These are phyloP conservation scores for Leishmania aethiopica DNA, from an alignment of 208 protist species.

Conservation along the genomic window DNA sequence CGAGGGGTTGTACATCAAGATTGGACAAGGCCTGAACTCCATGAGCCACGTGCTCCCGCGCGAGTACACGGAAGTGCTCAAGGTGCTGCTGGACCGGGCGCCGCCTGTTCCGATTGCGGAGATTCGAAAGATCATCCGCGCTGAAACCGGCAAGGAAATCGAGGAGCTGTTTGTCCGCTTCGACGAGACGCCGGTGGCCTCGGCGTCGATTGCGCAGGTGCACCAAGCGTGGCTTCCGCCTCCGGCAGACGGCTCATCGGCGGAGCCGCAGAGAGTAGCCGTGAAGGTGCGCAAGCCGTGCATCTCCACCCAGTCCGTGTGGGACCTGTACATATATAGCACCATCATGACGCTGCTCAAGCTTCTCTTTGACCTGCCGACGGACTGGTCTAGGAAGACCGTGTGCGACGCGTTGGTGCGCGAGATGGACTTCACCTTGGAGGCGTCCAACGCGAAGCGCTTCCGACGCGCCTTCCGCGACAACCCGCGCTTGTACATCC, in stretches of 20 bases:
- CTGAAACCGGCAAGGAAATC: constrained; percentile 59
- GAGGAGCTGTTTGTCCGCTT: constrained; percentile 90
- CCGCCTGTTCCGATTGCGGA: constrained; percentile 49
- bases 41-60: constrained; percentile 88
- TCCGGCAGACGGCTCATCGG: constrained; percentile 16
- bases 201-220: constrained; percentile 96
- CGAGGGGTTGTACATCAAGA: constrained; percentile 91
- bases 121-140: constrained; percentile 55
- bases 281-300: constrained; percentile 95
- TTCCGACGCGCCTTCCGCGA: constrained; percentile 48
- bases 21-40: constrained; percentile 84
- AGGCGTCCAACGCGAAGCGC: constrained; percentile 71
- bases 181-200: constrained; percentile 88
- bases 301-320: constrained; percentile 75
- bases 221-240: constrained; percentile 69
- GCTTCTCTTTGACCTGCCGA: constrained; percentile 75
- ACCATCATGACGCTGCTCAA: constrained; percentile 67
- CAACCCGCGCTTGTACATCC: constrained; percentile 62
- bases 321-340: constrained; percentile 82
- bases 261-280: constrained; percentile 63
- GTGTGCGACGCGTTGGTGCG: constrained; percentile 73
- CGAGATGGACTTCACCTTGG: constrained; percentile 86
- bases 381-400: constrained; percentile 67
- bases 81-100: constrained; percentile 77
- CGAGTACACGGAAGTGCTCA: constrained; percentile 79